Conservation (phyloP, 2,329 filamentous ascomycete species). For the Pseudogymnoascus sp. region DNA sequence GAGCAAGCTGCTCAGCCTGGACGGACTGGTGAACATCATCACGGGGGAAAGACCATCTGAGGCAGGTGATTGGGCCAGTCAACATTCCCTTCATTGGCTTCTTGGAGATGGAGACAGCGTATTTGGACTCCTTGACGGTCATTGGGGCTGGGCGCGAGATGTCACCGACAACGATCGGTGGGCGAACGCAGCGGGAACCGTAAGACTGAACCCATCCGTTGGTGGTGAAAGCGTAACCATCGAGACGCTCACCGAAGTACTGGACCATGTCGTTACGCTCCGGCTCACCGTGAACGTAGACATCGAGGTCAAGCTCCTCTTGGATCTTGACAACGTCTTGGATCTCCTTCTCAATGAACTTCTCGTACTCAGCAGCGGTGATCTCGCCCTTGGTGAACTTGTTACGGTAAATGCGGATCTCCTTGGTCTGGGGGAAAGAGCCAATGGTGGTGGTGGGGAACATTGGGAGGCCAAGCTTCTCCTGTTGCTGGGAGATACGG, state of each 20-base stretch:
- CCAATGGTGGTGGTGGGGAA: slow-evolving; percentile 99
- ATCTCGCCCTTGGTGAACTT: slow-evolving; percentile 99
- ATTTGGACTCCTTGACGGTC: slow-evolving; percentile 99
- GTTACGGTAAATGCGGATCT: slow-evolving; percentile 93
- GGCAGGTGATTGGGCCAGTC: slow-evolving; percentile 95
- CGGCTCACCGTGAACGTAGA: slow-evolving; percentile 96
- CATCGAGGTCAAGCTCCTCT: slow-evolving; percentile 94
- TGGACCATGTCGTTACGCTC: slow-evolving; percentile 99
- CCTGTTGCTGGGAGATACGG: slow-evolving; percentile 82
- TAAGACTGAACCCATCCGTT: slow-evolving; percentile 99
- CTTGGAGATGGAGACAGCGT: slow-evolving; percentile 88
- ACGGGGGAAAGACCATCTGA: slow-evolving; percentile 99
- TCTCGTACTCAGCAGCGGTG: slow-evolving; percentile 83
- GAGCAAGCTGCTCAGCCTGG: slow-evolving; percentile 96
- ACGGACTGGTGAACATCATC: slow-evolving; percentile 98
- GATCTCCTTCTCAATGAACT: slow-evolving; percentile 99
- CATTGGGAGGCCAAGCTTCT: slow-evolving; percentile 83
- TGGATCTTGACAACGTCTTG: slow-evolving; percentile 90
- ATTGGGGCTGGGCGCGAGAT: slow-evolving; percentile 94
- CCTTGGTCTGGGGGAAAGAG: slow-evolving; percentile 98
- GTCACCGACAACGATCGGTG: slow-evolving; percentile 96
- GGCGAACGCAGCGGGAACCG: slow-evolving; percentile 95
- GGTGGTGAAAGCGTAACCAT: slow-evolving; percentile 97
- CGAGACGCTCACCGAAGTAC: slow-evolving; percentile 96
- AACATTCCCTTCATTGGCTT: slow-evolving; percentile 99